phyloP scores from a whole-genome alignment of 1,284 basidiomycete species.

The Austropuccinia psidii region DNA sequence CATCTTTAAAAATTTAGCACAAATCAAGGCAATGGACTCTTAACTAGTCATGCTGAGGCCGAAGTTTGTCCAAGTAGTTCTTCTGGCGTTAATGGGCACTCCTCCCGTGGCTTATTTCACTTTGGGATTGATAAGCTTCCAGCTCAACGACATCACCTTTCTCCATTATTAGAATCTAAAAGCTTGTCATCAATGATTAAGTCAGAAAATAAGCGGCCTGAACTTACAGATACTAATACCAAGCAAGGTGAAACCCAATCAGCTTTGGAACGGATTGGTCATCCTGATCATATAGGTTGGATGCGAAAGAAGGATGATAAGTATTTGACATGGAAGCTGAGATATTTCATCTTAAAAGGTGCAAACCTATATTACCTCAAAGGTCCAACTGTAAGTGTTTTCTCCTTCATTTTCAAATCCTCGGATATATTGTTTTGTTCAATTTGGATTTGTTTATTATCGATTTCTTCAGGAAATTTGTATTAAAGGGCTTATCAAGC shows the following conservation, averaged over 20 bases:
- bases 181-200: conserved; percentile 37
- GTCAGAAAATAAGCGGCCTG: conserved; percentile 53
- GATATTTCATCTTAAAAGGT: conserved; percentile 93
- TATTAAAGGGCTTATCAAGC: conserved; percentile 91
- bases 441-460: conserved; percentile 40
- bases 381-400: conserved; percentile 60
- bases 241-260: conserved; percentile 39
- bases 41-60: background rate
- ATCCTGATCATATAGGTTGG: conserved; percentile 80
- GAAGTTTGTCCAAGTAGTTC: background rate
- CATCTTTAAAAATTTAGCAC: no score
- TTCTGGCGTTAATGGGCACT: background rate
- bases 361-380: conserved; percentile 76
- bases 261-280: conserved; percentile 78
- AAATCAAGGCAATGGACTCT: no score
- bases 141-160: conserved; percentile 44
- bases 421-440: conserved; percentile 18
- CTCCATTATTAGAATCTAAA: conserved; percentile 38
- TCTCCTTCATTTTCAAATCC: background rate
- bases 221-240: conserved; percentile 51
- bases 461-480: conserved; percentile 62
- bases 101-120: background rate
- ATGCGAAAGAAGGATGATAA: conserved; percentile 91
- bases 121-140: conserved; percentile 36
- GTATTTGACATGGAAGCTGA: conserved; percentile 85